Percentiles rank a stretch among this genome's conserved stretches.
These are phyloP conservation scores for Hanseniaspora pseudoguilliermondii DNA, from an alignment of 805 yeast genomes.

Conservation along the genomic window DNA sequence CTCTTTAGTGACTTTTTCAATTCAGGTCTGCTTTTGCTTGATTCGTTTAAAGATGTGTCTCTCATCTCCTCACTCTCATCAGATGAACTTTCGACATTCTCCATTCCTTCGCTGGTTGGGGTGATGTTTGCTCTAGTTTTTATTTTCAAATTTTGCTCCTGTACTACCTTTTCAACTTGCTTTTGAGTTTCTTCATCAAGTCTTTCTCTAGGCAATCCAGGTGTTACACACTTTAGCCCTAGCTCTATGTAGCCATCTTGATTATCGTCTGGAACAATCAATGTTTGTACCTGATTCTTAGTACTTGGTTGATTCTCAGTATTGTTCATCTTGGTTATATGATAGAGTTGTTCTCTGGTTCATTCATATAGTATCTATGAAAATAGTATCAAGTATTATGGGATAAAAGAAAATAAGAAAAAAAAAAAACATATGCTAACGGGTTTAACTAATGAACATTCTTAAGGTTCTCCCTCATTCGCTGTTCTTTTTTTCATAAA, in stretches of 20 bases:
- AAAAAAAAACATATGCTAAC: too few relatives aligned
- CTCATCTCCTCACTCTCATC: background rate
- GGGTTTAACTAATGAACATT: too few relatives aligned
- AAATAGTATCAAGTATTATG: too few relatives aligned
- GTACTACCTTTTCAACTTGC: conserved; percentile 2
- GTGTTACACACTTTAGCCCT: conserved; percentile 12
- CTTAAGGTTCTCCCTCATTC: too few relatives aligned
- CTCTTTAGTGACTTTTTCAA: background rate
- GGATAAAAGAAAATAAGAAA: too few relatives aligned
- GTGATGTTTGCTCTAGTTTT: background rate
- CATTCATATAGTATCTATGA: too few relatives aligned
- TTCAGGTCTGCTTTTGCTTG: background rate
- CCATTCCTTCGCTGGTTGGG: background rate
- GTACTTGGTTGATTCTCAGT: background rate
- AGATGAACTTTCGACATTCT: background rate
- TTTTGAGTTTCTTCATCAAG: conserved; percentile 2
- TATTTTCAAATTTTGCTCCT: conserved; percentile 2
- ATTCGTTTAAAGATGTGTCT: background rate
- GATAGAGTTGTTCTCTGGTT: background rate
- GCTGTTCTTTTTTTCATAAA: too few relatives aligned
- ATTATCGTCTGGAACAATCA: background rate
- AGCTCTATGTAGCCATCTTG: background rate
- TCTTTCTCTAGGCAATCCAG: conserved; percentile 10
- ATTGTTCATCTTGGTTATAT: background rate
- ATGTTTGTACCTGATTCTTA: background rate